These are phyloP conservation scores for Osmanthus fragrans DNA, from an alignment of 257 asterid species.

Conservation along the genomic window DNA sequence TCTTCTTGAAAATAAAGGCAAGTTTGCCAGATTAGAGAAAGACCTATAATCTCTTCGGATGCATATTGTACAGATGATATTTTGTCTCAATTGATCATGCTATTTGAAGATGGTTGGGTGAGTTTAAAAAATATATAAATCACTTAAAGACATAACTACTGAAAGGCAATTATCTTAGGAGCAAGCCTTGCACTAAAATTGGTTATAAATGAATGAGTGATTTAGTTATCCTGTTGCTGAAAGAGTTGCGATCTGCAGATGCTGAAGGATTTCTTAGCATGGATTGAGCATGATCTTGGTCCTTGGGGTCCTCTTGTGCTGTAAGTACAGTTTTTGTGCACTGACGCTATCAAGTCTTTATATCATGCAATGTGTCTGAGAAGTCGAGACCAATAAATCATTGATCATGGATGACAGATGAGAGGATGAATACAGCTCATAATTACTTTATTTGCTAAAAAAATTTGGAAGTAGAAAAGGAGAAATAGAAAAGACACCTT, in stretches of 20 bases:
- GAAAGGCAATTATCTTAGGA: not conserved
- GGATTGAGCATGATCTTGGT: constrained; percentile 57
- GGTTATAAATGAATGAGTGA: not conserved
- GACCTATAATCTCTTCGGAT: no score
- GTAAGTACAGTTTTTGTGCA: constrained; percentile 30
- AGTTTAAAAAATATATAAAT: not conserved
- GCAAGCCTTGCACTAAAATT: not conserved
- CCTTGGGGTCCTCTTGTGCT: constrained; percentile 62
- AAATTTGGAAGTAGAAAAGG: not conserved
- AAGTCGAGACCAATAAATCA: not conserved
- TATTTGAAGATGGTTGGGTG: not conserved
- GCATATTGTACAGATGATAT: no score
- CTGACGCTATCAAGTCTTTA: not conserved
- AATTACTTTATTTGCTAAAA: not conserved
- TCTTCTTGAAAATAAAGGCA: no score
- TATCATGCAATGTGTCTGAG: no score
- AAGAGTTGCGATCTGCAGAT: constrained; percentile 31
- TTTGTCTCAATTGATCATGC: not conserved
- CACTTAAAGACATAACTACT: no score
- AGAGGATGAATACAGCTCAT: not conserved
- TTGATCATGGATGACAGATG: not conserved
- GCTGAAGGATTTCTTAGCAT: constrained; percentile 43
- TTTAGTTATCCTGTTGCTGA: not conserved
- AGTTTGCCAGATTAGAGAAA: no score
- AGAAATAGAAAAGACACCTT: not conserved